Percentiles rank a stretch among this genome's conserved stretches.
These are phyloP conservation scores for Mucuna pruriens DNA, from an alignment of 306 rosid species.

Conservation along the genomic window DNA sequence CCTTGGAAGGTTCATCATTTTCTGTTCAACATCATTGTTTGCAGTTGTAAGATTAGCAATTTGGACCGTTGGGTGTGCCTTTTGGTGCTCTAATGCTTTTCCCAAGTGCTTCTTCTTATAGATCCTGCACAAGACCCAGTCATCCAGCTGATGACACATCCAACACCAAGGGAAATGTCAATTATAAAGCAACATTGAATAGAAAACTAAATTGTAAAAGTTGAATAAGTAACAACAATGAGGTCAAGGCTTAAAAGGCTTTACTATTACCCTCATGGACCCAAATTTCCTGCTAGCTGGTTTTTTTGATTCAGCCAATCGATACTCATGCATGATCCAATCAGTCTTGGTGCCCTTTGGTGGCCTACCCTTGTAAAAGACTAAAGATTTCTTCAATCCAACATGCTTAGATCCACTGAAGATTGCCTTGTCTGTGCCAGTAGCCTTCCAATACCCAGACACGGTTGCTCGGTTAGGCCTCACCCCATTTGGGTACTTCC, in stretches of 20 bases:
- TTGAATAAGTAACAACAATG: not conserved
- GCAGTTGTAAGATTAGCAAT: slow-evolving; percentile 28
- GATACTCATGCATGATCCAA: slow-evolving; percentile 90
- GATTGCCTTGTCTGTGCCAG: slow-evolving; percentile 87
- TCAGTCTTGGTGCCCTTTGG: slow-evolving; percentile 79
- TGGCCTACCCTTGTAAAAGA: slow-evolving; percentile 80
- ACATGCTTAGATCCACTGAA: slow-evolving; percentile 64
- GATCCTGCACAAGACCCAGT: slow-evolving; percentile 93
- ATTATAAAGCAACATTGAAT: slow-evolving; percentile 20
- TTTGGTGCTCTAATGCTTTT: slow-evolving; percentile 54
- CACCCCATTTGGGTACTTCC: slow-evolving; percentile 88
- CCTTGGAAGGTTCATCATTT: slow-evolving; percentile 67
- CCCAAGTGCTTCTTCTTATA: slow-evolving; percentile 71
- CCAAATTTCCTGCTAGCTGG: slow-evolving; percentile 54
- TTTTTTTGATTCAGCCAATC: slow-evolving; percentile 57
- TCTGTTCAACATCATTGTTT: slow-evolving; percentile 44
- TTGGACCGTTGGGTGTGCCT: slow-evolving; percentile 48
- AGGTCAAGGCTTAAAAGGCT: not conserved
- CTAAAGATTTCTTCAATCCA: slow-evolving; percentile 85
- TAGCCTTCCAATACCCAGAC: slow-evolving; percentile 91
- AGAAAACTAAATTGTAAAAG: not conserved
- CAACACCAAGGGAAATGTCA: slow-evolving; percentile 29
- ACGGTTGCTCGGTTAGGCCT: slow-evolving; percentile 83
- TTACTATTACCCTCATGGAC: slow-evolving; percentile 87
- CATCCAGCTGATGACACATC: slow-evolving; percentile 74